Percentiles rank a stretch among this genome's conserved stretches.
These are phyloP conservation scores for Nannizziopsis barbatae DNA, from an alignment of 2,329 filamentous ascomycete genomes.

Conservation along the genomic window DNA sequence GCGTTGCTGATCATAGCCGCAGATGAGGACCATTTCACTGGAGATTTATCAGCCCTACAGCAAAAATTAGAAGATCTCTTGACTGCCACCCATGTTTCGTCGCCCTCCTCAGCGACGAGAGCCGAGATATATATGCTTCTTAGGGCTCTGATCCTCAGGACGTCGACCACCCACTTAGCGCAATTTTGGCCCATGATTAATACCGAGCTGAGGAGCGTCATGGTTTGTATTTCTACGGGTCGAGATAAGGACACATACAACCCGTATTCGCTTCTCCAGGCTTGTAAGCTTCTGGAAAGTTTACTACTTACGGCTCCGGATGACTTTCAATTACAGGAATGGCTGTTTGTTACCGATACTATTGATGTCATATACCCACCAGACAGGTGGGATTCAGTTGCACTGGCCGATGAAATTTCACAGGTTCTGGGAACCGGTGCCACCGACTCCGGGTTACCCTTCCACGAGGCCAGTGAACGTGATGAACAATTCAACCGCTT, in stretches of 20 bases:
- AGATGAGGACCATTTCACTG: constrained; percentile 65
- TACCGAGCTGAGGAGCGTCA: constrained; percentile 66
- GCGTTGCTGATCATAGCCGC: constrained; percentile 68
- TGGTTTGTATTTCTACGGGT: constrained; percentile 61
- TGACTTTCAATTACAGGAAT: constrained; percentile 96
- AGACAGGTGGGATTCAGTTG: constrained; percentile 54
- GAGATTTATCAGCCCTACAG: constrained; percentile 60
- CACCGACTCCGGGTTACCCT: constrained; percentile 8
- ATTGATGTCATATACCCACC: constrained; percentile 89
- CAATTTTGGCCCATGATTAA: constrained; percentile 86
- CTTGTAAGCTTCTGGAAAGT: constrained; percentile 83
- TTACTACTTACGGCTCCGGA: constrained; percentile 80
- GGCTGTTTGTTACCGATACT: constrained; percentile 94
- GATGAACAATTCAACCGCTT: constrained; percentile 29
- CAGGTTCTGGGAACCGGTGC: constrained; percentile 54
- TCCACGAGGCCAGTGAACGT: constrained; percentile 18
- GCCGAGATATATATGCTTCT: constrained; percentile 85
- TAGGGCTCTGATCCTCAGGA: constrained; percentile 68
- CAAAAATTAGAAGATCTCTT: constrained; percentile 83
- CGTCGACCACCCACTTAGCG: constrained; percentile 65
- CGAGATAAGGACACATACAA: constrained; percentile 66
- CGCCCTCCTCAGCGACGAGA: constrained; percentile 78
- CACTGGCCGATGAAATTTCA: constrained; percentile 73
- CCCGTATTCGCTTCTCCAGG: constrained; percentile 68
- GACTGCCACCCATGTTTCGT: constrained; percentile 71